Percentiles rank a stretch among this genome's conserved stretches.
These are phyloP conservation scores for Dimargaris xerosporica DNA, from an alignment of 192 early-diverging fungal species.

Conservation along the genomic window DNA sequence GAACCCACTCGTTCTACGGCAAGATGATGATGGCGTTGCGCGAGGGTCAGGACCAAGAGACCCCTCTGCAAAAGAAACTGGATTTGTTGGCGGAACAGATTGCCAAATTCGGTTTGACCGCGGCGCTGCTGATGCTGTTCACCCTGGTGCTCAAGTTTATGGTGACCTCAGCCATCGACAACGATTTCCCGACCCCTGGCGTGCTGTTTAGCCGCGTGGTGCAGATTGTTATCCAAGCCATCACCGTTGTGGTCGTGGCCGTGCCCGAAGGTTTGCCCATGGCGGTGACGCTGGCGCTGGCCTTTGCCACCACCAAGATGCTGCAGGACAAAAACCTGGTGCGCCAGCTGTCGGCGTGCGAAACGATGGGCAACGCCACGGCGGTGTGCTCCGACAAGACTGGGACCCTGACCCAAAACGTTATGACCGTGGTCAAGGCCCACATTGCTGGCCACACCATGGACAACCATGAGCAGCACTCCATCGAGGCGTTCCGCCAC, in stretches of 20 bases:
- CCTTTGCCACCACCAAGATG: constrained; percentile 71
- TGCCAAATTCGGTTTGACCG: constrained; percentile 78
- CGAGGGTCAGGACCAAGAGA: constrained; percentile 34
- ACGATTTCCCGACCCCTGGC: constrained; percentile 37
- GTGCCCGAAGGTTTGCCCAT: constrained; percentile 79
- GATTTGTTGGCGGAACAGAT: constrained; percentile 81
- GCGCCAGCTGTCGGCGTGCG: constrained; percentile 60
- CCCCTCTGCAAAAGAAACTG: constrained; percentile 90
- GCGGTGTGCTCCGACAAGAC: constrained; percentile 81
- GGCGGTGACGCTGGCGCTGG: constrained; percentile 74
- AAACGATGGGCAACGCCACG: constrained; percentile 73
- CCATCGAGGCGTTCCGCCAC: constrained; percentile 31
- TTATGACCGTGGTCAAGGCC: constrained; percentile 62
- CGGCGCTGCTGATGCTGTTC: constrained; percentile 73
- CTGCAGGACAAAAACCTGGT: constrained; percentile 68
- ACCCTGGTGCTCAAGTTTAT: constrained; percentile 48
- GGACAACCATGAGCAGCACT: constrained; percentile 19
- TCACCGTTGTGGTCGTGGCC: constrained; percentile 68
- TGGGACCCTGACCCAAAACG: constrained; percentile 72
- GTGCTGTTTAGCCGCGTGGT: constrained; percentile 42
- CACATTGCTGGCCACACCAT: constrained; percentile 32
- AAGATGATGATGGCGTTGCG: constrained; percentile 82
- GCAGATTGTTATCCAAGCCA: constrained; percentile 61
- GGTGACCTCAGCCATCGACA: constrained; percentile 32
- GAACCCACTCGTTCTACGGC: constrained; percentile 73